Base-by-base conservation (phyloP, 371 early-diverging fungal species). In the Apophysomyces sp. region DNA sequence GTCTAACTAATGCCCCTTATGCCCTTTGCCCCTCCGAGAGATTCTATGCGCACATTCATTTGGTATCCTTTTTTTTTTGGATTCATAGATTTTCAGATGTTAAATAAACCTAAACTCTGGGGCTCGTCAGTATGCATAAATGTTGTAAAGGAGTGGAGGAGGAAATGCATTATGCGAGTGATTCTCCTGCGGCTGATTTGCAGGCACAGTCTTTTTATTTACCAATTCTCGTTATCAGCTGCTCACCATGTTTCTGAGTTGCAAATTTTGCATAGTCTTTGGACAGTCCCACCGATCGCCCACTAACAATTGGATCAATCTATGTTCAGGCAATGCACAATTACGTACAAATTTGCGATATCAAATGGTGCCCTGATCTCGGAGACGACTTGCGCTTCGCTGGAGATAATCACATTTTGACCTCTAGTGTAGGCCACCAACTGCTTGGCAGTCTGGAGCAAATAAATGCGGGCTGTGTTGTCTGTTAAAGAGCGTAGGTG, bases 221-320 rank as follows among this genome's bases (percentile, higher is more conserved):
- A 9, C 57, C 44, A 57, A 29, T 58, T 32, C 26, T 58, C 55
- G 3, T 37, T n/a, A 36, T 15, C 2, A 76, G 27, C 24, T 61
- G 57, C 36, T 70, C 68, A 26, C 76, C 63, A 44, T 76, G 55
- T 44, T 63, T 68, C 52, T 65, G 61, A 1, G 64, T 67, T 11
- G 66, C 55, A 34, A 71, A 68, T 39, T 73, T 69, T 2, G 77
- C 74, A 41, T 71, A 65, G 37, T 77, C 74, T 37, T 77, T 74
- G 21, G 77, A 64, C 34, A 77, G 63, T 34, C 77, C 74, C 9
- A 77, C 51, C 12, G 72, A 66, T 62, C 74, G 73, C 9, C 69
- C 66, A 52, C 77, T 77, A 55, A 21, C 28, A 21, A 7, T 26
- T 12, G 31, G 11, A 55, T 31, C 18, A 54, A 62, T 30, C 15